phyloP scores from a whole-genome alignment of 192 early-diverging fungal species.

The Podila epicladia region DNA sequence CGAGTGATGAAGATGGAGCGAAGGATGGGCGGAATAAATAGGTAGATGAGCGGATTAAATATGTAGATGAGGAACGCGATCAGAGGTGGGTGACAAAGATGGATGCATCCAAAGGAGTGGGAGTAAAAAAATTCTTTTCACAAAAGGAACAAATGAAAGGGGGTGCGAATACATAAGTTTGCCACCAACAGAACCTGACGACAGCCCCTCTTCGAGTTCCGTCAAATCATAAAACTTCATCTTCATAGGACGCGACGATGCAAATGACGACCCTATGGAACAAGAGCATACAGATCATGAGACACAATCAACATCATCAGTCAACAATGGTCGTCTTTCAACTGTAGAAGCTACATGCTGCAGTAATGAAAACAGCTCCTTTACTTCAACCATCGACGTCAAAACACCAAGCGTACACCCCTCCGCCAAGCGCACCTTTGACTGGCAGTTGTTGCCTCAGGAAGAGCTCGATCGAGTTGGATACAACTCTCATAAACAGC shows the following conservation, averaged over 20 bases:
- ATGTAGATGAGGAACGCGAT: too few relatives aligned
- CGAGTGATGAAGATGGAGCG: too few relatives aligned
- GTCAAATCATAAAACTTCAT: too few relatives aligned
- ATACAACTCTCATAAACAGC: constrained; percentile 31
- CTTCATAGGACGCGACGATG: not conserved
- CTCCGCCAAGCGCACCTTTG: not conserved
- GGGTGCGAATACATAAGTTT: not conserved
- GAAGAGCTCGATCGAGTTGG: constrained; percentile 16
- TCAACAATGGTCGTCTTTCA: too few relatives aligned
- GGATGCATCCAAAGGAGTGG: too few relatives aligned
- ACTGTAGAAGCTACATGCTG: not conserved
- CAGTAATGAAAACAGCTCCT: not conserved
- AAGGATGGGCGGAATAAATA: too few relatives aligned
- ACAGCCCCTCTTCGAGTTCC: too few relatives aligned
- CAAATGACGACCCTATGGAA: constrained; percentile 4
- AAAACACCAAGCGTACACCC: not conserved
- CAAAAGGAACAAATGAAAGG: not conserved
- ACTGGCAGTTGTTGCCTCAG: constrained; percentile 24
- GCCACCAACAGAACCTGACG: not conserved
- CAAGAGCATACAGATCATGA: not conserved
- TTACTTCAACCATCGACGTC: not conserved
- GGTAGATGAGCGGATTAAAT: too few relatives aligned
- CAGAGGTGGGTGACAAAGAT: too few relatives aligned
- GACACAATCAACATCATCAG: not conserved
- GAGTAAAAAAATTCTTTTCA: too few relatives aligned